Evolutionary conservation across 495 filamentous ascomycete species (phyloP).

Genomic region (Usnea hakonensis): DNA sequence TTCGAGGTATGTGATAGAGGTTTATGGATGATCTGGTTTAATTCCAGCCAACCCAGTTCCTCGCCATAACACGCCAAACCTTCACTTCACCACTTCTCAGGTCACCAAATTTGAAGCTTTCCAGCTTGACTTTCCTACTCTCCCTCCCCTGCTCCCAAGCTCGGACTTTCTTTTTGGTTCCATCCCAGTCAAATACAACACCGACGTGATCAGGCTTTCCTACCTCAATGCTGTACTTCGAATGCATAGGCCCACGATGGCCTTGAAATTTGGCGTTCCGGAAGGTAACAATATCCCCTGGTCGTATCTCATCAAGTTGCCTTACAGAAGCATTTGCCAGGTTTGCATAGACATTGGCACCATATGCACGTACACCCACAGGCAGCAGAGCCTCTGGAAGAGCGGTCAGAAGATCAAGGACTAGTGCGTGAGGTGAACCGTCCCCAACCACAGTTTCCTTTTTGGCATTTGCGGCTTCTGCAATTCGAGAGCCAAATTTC

Average conservation of each 20-base stretch:
- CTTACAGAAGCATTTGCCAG: conserved; percentile 84
- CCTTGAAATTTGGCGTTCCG: conserved; percentile 94
- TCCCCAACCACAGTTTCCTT: conserved; percentile 78
- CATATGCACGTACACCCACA: conserved; percentile 79
- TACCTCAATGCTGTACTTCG: conserved; percentile 83
- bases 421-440: conserved; percentile 65
- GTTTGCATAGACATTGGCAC: conserved; percentile 87
- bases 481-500: conserved; percentile 66
- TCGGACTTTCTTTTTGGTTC: conserved; percentile 94
- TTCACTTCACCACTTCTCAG: conserved; percentile 90
- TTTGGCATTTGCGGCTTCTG: conserved; percentile 55
- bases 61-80: conserved; percentile 92
- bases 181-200: conserved; percentile 98
- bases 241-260: conserved; percentile 88
- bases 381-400: conserved; percentile 68
- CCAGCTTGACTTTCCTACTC: conserved; percentile 86
- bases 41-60: conserved; percentile 83
- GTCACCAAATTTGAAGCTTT: conserved; percentile 90
- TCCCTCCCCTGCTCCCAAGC: conserved; percentile 95
- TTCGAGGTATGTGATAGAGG: not conserved
- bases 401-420: conserved; percentile 69
- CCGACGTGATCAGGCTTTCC: conserved; percentile 91
- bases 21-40: conserved; percentile 3
- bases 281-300: conserved; percentile 88
- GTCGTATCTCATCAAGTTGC: conserved; percentile 87